Percentiles rank a stretch among this genome's conserved stretches.
These are phyloP conservation scores for Penicillium capsulatum DNA, from an alignment of 2,329 filamentous ascomycete species.

Conservation along the genomic window DNA sequence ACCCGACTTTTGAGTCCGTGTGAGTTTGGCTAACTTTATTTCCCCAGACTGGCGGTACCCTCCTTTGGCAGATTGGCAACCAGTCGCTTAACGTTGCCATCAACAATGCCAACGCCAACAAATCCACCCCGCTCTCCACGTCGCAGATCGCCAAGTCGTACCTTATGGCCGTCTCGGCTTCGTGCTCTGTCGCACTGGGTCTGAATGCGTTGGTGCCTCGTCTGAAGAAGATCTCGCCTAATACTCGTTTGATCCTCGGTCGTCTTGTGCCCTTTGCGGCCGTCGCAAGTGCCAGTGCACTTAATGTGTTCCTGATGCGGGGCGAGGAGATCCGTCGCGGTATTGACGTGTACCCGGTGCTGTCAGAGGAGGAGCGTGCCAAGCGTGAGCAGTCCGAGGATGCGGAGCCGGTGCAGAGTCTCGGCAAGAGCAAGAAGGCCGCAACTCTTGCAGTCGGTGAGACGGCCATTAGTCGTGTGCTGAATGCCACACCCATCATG, in stretches of 20 bases:
- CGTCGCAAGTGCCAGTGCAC: slow-evolving; percentile 80
- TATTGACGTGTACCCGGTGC: slow-evolving; percentile 85
- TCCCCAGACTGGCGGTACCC: slow-evolving; percentile 68
- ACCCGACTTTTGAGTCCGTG: background rate
- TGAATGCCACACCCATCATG: slow-evolving; percentile 97
- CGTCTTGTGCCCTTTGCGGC: slow-evolving; percentile 96
- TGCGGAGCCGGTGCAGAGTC: slow-evolving; percentile 56
- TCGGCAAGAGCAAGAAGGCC: slow-evolving; percentile 84
- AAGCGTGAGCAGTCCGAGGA: slow-evolving; percentile 57
- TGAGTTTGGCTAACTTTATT: background rate
- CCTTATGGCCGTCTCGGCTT: slow-evolving; percentile 83
- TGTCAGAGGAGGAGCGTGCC: slow-evolving; percentile 65
- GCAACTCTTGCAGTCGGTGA: slow-evolving; percentile 86
- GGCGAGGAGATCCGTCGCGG: slow-evolving; percentile 89
- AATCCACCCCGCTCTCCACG: slow-evolving; percentile 81
- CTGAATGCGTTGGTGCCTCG: slow-evolving; percentile 86
- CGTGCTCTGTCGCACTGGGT: slow-evolving; percentile 87
- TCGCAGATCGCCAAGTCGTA: slow-evolving; percentile 84
- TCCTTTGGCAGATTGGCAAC: slow-evolving; percentile 93
- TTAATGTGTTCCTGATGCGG: slow-evolving; percentile 98
- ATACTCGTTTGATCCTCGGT: slow-evolving; percentile 69
- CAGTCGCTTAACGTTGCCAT: slow-evolving; percentile 98
- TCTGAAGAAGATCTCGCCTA: slow-evolving; percentile 69
- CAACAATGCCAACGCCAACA: slow-evolving; percentile 97
- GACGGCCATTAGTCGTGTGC: slow-evolving; percentile 83